phyloP scores from a whole-genome alignment of 73 alveolate species.

The Uronychia binucleata region DNA sequence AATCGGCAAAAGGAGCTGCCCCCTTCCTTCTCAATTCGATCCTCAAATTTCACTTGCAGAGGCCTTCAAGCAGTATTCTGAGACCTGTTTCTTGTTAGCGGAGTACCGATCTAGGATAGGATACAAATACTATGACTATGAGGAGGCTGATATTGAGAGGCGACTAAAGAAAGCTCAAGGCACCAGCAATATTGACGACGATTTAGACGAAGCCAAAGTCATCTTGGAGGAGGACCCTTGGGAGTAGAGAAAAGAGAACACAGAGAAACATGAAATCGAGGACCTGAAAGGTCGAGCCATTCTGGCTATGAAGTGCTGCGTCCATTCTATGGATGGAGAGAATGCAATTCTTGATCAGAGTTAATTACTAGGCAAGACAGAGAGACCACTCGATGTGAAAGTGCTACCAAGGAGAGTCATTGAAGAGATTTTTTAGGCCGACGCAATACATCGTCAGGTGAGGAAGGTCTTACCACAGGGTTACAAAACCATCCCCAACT shows the following conservation, averaged over 20 bases:
- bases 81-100: neutral
- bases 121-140: slow-evolving; percentile 39
- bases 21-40: slow-evolving; percentile 20
- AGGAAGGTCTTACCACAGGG: slow-evolving; percentile 28
- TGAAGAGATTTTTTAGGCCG: slow-evolving; percentile 69
- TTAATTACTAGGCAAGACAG: slow-evolving; percentile 10
- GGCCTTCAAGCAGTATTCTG: slow-evolving; percentile 21
- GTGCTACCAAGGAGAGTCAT: slow-evolving; percentile 75
- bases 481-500: slow-evolving; percentile 55
- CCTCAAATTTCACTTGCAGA: slow-evolving; percentile 14
- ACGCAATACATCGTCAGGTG: slow-evolving; percentile 44
- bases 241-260: slow-evolving; percentile 36
- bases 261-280: slow-evolving; percentile 31
- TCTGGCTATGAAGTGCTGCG: slow-evolving; percentile 11
- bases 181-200: neutral
- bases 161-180: slow-evolving; percentile 16
- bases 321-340: slow-evolving; percentile 11
- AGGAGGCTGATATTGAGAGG: slow-evolving; percentile 24
- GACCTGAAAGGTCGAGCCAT: slow-evolving; percentile 4
- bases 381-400: slow-evolving; percentile 50
- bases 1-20: slow-evolving; percentile 5
- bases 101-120: slow-evolving; percentile 29
- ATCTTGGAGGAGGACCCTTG: slow-evolving; percentile 22
- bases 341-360: slow-evolving; percentile 33
- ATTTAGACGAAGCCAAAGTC: neutral